Percentiles rank a stretch among this genome's conserved stretches.
These are phyloP conservation scores for Pseudogymnoascus sp. DNA, from an alignment of 2,329 filamentous ascomycete genomes.

Conservation along the genomic window DNA sequence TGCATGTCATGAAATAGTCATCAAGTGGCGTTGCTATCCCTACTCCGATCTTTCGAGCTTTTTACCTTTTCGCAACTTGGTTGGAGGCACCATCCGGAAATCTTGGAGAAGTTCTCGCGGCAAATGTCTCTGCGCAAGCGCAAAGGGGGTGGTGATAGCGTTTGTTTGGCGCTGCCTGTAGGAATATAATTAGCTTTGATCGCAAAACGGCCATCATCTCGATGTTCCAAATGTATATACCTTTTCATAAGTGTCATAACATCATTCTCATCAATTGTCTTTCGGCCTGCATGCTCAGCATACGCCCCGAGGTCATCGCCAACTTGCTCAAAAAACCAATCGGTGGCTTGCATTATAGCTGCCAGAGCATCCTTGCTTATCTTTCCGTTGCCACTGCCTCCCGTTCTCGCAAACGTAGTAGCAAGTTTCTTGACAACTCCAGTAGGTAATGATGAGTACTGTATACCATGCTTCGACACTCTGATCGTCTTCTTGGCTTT, in stretches of 20 bases:
- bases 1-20: conserved; percentile 6
- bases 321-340: conserved; percentile 88
- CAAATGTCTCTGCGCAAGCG: conserved; percentile 74
- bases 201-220: not conserved
- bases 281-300: conserved; percentile 72
- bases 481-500: conserved; percentile 45
- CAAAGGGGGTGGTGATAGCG: conserved; percentile 67
- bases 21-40: conserved; percentile 23
- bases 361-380: conserved; percentile 67
- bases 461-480: conserved; percentile 63
- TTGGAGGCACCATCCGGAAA: conserved; percentile 61
- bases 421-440: conserved; percentile 68
- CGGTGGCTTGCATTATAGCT: conserved; percentile 71
- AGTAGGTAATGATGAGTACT: conserved; percentile 67
- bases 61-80: conserved; percentile 37
- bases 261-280: conserved; percentile 79
- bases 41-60: not conserved
- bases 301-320: conserved; percentile 74
- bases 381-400: conserved; percentile 58
- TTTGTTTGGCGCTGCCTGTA: conserved; percentile 71
- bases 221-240: conserved; percentile 42
- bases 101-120: conserved; percentile 78
- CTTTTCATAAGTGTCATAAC: conserved; percentile 75
- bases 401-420: conserved; percentile 61
- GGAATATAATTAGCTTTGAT: conserved; percentile 28